A percentile compares a stretch with the other conserved stretches of the same genome.
These are phyloP conservation scores for Petrea volubilis DNA, from an alignment of 257 asterid species.

Conservation along the genomic window DNA sequence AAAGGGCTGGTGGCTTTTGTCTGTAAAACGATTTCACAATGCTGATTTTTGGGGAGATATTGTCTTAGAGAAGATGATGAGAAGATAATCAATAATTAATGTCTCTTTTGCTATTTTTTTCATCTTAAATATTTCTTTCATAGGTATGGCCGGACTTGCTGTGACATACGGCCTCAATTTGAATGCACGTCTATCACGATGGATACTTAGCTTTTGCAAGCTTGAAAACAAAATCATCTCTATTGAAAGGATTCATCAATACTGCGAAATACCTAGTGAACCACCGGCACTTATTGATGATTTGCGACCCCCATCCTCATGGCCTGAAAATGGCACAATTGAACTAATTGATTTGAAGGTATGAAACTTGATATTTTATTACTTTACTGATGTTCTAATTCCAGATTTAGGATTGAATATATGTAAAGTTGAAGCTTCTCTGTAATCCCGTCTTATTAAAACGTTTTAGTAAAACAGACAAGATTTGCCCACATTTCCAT, in stretches of 20 bases:
- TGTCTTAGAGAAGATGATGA: not conserved
- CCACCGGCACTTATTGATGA: conserved; percentile 77
- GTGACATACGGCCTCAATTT: conserved; percentile 95
- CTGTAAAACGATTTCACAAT: no score
- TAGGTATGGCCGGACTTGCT: conserved; percentile 95
- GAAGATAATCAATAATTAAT: not conserved
- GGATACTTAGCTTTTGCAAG: conserved; percentile 99
- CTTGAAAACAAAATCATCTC: conserved; percentile 97
- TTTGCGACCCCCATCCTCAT: conserved; percentile 68
- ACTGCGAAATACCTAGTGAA: conserved; percentile 88
- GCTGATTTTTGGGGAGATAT: no score
- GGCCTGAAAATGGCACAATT: conserved; percentile 91
- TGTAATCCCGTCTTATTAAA: not conserved
- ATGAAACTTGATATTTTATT: conserved; percentile 16
- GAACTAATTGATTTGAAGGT: conserved; percentile 91
- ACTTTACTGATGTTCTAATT: conserved; percentile 7
- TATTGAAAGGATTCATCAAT: conserved; percentile 94
- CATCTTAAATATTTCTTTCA: not conserved
- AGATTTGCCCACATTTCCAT: not conserved
- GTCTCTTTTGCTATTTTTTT: not conserved
- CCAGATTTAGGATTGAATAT: not conserved
- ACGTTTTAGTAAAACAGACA: no score
- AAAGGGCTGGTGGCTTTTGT: not conserved
- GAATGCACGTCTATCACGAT: conserved; percentile 93
- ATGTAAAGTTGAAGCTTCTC: not conserved